phyloP scores from a whole-genome alignment of 2,329 filamentous ascomycete genomes.

The Venturia asperata region DNA sequence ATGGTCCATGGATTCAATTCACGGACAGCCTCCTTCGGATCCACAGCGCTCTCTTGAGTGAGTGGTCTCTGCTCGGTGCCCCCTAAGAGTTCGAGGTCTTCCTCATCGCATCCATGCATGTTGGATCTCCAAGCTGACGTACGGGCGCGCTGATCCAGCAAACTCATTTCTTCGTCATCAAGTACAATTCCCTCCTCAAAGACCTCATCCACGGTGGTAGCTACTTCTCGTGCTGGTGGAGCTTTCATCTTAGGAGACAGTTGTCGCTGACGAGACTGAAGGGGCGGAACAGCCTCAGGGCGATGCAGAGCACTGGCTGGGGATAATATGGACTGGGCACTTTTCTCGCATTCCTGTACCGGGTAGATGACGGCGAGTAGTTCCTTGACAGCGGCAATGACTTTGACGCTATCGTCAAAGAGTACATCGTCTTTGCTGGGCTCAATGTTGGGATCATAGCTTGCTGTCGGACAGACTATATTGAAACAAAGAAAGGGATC shows the following conservation, averaged over 20 bases:
- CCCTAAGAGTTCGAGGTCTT: slow-evolving; percentile 26
- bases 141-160: neutral
- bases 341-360: slow-evolving; percentile 16
- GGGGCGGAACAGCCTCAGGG: neutral
- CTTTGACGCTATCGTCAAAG: slow-evolving; percentile 49
- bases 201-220: neutral
- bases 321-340: neutral
- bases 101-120: slow-evolving; percentile 34
- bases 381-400: slow-evolving; percentile 39
- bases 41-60: slow-evolving; percentile 24
- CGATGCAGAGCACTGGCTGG: neutral
- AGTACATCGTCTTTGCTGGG: slow-evolving; percentile 65
- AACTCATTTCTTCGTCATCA: slow-evolving; percentile 3
- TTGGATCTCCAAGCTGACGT: slow-evolving; percentile 23
- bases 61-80: slow-evolving; percentile 21
- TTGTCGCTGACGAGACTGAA: neutral
- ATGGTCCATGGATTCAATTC: slow-evolving; percentile 45
- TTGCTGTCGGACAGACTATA: slow-evolving; percentile 53
- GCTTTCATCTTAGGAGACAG: neutral
- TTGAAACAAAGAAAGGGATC: slow-evolving; percentile 58
- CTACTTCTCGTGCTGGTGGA: neutral
- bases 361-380: slow-evolving; percentile 40
- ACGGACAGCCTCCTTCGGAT: slow-evolving; percentile 28
- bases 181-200: neutral
- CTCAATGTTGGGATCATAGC: slow-evolving; percentile 67